phyloP scores from a whole-genome alignment of 352 stramenopile species.

The Phytophthora citricola region DNA sequence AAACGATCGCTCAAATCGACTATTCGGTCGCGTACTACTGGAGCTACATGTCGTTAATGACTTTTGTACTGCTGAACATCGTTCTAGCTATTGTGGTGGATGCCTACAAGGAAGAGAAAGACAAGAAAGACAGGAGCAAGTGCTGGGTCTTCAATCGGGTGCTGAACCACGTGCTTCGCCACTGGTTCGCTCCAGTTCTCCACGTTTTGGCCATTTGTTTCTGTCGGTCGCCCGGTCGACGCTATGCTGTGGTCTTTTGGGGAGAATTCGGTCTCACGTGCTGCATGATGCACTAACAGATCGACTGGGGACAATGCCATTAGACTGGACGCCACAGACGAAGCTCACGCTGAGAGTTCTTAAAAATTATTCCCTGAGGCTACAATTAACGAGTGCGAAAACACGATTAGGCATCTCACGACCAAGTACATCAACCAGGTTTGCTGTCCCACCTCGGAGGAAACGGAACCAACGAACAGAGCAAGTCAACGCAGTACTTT shows the following conservation, averaged over 20 bases:
- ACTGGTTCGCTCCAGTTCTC: slow-evolving; percentile 11
- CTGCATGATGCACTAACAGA: slow-evolving; percentile 24
- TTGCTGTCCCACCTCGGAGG: slow-evolving; percentile 23
- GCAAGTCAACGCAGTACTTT: slow-evolving; percentile 15
- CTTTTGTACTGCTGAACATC: slow-evolving; percentile 74
- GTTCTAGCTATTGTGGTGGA: slow-evolving; percentile 75
- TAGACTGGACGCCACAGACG: slow-evolving; percentile 22
- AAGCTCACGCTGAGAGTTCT: slow-evolving; percentile 24
- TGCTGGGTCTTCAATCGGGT: slow-evolving; percentile 29
- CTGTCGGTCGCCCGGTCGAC: slow-evolving; percentile 7
- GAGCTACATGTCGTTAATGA: slow-evolving; percentile 71
- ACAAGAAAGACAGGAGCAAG: slow-evolving; percentile 40
- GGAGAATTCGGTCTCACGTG: slow-evolving; percentile 27
- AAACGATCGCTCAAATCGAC: slow-evolving; percentile 39
- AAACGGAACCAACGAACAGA: slow-evolving; percentile 5
- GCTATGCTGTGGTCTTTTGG: slow-evolving; percentile 27
- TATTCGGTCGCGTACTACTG: slow-evolving; percentile 69
- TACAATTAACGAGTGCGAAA: slow-evolving; percentile 24
- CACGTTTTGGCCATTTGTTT: slow-evolving; percentile 14
- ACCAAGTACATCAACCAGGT: slow-evolving; percentile 6
- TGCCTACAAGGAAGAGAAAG: slow-evolving; percentile 52
- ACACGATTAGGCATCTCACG: slow-evolving; percentile 25
- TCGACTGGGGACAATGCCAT: slow-evolving; percentile 22
- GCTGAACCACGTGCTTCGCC: slow-evolving; percentile 22
- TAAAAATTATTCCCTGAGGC: slow-evolving; percentile 26